phyloP scores from a whole-genome alignment of 2,329 filamentous ascomycete genomes.

The Dendryphion nanum region DNA sequence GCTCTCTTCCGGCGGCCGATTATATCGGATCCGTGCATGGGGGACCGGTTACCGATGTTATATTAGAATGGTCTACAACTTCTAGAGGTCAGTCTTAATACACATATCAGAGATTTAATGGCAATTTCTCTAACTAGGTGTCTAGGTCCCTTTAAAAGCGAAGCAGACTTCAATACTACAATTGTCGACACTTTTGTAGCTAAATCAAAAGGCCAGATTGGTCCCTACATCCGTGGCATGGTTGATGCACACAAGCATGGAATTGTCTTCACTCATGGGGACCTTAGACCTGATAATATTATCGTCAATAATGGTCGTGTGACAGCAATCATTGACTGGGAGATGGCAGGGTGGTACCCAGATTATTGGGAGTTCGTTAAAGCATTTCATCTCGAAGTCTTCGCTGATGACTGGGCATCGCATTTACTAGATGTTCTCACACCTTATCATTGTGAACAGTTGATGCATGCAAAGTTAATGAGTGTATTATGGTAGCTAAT shows the following conservation, averaged over 20 bases:
- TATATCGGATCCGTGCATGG: constrained; percentile 17
- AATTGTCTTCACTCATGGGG: constrained; percentile 26
- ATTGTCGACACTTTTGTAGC: constrained; percentile 11
- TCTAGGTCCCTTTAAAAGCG: constrained; percentile 15
- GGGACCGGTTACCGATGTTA: constrained; percentile 19
- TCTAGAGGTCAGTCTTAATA: constrained; percentile 10
- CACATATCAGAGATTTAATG: too few species aligned
- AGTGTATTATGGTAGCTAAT: too few species aligned
- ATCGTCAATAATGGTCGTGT: constrained; percentile 17
- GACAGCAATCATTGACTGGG: constrained; percentile 19
- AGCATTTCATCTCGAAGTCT: too few species aligned
- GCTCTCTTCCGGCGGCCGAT: constrained; percentile 10
- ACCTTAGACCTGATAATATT: constrained; percentile 20
- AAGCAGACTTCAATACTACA: constrained; percentile 16
- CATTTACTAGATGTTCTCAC: too few species aligned
- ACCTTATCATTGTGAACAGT: too few species aligned
- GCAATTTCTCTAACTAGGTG: constrained; percentile 9
- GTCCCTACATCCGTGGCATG: constrained; percentile 15
- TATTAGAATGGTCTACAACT: constrained; percentile 19
- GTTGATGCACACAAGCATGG: constrained; percentile 13
- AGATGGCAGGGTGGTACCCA: constrained; percentile 21
- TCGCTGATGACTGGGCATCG: too few species aligned
- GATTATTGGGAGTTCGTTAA: constrained; percentile 24
- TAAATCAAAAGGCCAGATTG: constrained; percentile 13
- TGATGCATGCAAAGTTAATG: too few species aligned